A percentile compares a stretch with the other conserved stretches of the same genome.
Evolutionary conservation across 257 asterid species (phyloP).

Genomic region (Nicotiana noctiflora): DNA sequence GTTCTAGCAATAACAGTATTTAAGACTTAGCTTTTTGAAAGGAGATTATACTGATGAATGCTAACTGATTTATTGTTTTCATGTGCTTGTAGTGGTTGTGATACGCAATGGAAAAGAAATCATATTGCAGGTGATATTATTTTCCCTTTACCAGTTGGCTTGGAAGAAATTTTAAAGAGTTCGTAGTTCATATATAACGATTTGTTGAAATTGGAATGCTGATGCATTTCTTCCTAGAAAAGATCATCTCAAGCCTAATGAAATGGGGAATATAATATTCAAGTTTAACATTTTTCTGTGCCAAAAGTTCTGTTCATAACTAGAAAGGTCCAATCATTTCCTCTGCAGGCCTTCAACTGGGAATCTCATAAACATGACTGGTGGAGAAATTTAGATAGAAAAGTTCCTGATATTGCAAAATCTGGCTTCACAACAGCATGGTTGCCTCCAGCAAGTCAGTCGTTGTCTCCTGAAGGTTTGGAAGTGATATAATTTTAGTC

Average conservation of each 20-base stretch:
- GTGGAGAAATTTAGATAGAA: conserved; percentile 78
- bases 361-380: conserved; percentile 90
- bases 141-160: not conserved
- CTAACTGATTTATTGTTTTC: conserved; percentile 14
- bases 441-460: conserved; percentile 85
- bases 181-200: not conserved
- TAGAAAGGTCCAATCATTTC: conserved; percentile 7
- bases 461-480: conserved; percentile 78
- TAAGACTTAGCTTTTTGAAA: not conserved
- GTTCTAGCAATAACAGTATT: not conserved
- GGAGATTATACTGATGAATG: not conserved
- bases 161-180: not conserved
- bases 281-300: not conserved
- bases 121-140: conserved; percentile 62
- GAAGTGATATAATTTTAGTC: not conserved
- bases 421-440: conserved; percentile 94
- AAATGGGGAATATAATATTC: not conserved
- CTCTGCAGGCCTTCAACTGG: conserved; percentile 86
- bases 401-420: conserved; percentile 79
- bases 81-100: conserved; percentile 48
- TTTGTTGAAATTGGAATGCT: not conserved
- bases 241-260: not conserved
- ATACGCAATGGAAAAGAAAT: conserved; percentile 73
- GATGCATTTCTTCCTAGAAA: not conserved
- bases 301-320: not conserved